Evolutionary conservation across 805 yeast genomes (phyloP).

Genomic region (Phaffomyces antillensis): DNA sequence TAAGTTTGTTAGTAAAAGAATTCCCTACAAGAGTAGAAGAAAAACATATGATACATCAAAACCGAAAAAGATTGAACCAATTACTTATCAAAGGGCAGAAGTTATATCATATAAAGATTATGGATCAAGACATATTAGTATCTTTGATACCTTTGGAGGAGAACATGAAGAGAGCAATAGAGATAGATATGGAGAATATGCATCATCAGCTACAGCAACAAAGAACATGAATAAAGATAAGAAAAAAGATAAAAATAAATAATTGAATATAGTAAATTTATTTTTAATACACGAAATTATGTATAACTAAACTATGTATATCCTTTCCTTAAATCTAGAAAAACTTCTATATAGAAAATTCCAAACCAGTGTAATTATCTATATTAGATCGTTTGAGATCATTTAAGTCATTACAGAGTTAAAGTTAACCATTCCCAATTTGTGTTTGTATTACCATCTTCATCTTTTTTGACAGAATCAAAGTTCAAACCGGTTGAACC

Average conservation of each 20-base stretch:
- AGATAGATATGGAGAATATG: conserved; percentile 28
- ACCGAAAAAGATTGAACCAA: neutral
- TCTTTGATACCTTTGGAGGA: conserved; percentile 16
- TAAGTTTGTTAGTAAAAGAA: neutral
- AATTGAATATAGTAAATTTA: neutral
- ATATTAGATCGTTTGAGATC: too few relatives aligned
- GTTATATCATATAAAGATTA: conserved; percentile 2
- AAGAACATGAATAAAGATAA: neutral
- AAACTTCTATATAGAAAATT: too few relatives aligned
- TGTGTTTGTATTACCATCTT: conserved; percentile 15
- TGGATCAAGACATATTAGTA: conserved; percentile 17
- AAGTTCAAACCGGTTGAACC: conserved; percentile 7
- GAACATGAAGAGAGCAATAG: conserved; percentile 19
- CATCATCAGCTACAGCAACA: conserved; percentile 14
- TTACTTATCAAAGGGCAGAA: conserved; percentile 1
- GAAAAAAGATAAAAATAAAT: neutral
- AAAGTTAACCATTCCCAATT: conserved; percentile 26
- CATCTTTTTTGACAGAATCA: conserved; percentile 1
- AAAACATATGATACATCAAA: neutral
- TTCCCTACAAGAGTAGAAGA: neutral
- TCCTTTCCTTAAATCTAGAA: too few relatives aligned
- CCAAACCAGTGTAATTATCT: too few relatives aligned
- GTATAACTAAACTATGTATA: too few relatives aligned
- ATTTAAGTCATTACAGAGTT: conserved; percentile 12
- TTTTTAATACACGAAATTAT: neutral